Evolutionary conservation across 495 filamentous ascomycete genomes (phyloP), one percentile per base, ranked within the genome.

Genomic region (Aspergillus sclerotioniger): DNA sequence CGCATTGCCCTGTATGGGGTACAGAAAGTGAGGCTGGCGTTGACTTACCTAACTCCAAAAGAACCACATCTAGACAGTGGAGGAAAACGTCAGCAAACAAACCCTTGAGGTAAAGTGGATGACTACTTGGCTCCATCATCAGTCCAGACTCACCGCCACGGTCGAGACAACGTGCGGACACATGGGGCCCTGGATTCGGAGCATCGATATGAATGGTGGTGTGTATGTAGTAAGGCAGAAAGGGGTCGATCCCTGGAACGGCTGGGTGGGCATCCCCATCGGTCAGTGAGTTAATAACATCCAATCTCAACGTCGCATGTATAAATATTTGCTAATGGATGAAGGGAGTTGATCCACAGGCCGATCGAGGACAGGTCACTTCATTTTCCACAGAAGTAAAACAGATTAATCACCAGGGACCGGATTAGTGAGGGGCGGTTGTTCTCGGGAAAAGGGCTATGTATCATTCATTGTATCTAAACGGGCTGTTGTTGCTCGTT

Each of bases 1-100:
- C n/a, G 37, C 37, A 8, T 13, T 49, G 44, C 10, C 25, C 25
- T 25, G 25, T 25, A 25, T 25, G 25, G 25, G 5, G 25, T 25
- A 25, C 25, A 25, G 28, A 31, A 50, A 50, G 47, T 50, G 47
- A 50, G 47, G 47, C 47, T 50, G 47, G 33, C 47, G 47, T 50
- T 25, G 17, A 50, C 8, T 28, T 16, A 8, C 25, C 25, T 25
- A 28, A 8, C n/a, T 25, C 12, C 28, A 15, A 8, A 28, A 50
- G 20, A 17, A 50, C n/a, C 25, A 28, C 29, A 50, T 31, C 13
- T 10, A 50, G n/a, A 32, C 28, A 32, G 15, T 17, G 13, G 47
- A 32, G 47, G 47, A 3, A 25, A 49, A 49, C 47, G 47, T 49
- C 21, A 49, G 47, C 47, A 21, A 49, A 15, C 47, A 25, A 13